Conservation (phyloP, 2,329 filamentous ascomycete genomes). For the Allantophomopsis cytisporea region DNA sequence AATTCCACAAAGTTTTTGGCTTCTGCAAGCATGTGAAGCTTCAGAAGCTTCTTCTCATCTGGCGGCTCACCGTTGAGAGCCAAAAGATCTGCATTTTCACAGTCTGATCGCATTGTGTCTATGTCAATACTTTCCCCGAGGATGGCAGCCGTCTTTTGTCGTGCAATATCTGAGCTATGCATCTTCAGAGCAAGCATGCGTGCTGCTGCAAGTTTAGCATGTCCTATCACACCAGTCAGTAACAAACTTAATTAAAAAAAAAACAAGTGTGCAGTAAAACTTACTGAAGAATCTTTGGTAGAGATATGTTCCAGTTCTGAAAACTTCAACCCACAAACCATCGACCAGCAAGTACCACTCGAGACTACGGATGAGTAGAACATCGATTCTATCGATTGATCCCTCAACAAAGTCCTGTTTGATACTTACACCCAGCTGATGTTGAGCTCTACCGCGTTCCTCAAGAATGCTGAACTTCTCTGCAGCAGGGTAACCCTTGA, state of each 20-base stretch:
- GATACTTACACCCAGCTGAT: conserved; percentile 31
- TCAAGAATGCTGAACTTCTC: conserved; percentile 35
- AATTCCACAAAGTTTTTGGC: conserved; percentile 55
- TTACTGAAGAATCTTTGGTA: conserved; percentile 76
- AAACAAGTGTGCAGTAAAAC: conserved; percentile 21
- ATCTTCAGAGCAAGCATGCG: conserved; percentile 35
- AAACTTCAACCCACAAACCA: conserved; percentile 58
- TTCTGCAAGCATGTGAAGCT: conserved; percentile 28
- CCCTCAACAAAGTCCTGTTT: conserved; percentile 58
- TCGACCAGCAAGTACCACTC: conserved; percentile 76
- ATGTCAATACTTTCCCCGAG: conserved; percentile 25
- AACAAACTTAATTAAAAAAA: conserved; percentile 11
- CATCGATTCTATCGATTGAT: conserved; percentile 48
- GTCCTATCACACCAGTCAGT: conserved; percentile 19
- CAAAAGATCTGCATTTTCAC: conserved; percentile 14
- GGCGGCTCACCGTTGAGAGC: conserved; percentile 21
- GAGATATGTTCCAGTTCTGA: conserved; percentile 54
- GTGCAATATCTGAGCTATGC: conserved; percentile 26
- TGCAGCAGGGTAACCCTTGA: conserved; percentile 24
- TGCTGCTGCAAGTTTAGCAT: conserved; percentile 34
- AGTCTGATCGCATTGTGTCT: conserved; percentile 6
- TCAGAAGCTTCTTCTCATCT: conserved; percentile 14
- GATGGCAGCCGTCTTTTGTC: conserved; percentile 20
- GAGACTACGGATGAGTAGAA: conserved; percentile 60
- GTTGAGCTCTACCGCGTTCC: conserved; percentile 23